Conservation (phyloP, 805 yeast species). For the Nakazawaea wyomingensis region DNA sequence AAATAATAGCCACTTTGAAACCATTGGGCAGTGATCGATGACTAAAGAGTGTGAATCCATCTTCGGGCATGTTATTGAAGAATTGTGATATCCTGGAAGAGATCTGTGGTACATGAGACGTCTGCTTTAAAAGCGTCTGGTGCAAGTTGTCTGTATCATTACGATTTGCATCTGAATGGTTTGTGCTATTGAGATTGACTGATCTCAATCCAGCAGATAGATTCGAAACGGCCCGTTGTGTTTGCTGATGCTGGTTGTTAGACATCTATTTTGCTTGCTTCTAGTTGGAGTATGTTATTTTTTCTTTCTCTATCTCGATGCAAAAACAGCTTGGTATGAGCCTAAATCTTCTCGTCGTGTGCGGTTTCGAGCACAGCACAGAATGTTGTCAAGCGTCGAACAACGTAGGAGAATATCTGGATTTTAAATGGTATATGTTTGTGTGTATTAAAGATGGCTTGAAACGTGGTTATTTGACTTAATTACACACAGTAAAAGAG, state of each 20-base stretch:
- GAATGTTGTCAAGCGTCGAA: no score
- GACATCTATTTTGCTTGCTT: background rate
- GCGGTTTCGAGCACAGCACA: no score
- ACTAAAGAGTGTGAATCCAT: slow-evolving; percentile 81
- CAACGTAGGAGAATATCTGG: no score
- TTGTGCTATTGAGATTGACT: slow-evolving; percentile 33
- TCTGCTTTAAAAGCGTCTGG: slow-evolving; percentile 8
- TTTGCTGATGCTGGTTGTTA: slow-evolving; percentile 10
- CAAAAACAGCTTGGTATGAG: no score
- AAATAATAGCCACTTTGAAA: slow-evolving; percentile 86
- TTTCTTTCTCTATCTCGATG: no score
- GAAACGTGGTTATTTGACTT: no score
- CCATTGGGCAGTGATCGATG: slow-evolving; percentile 92
- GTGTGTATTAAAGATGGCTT: no score
- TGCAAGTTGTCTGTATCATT: slow-evolving; percentile 11
- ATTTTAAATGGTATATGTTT: no score
- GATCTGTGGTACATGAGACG: slow-evolving; percentile 17
- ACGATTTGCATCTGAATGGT: background rate
- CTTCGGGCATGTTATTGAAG: slow-evolving; percentile 69
- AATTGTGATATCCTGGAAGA: slow-evolving; percentile 34
- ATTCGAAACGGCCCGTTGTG: slow-evolving; percentile 32
- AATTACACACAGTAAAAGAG: no score
- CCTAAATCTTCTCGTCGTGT: no score
- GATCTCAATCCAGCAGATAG: slow-evolving; percentile 41
- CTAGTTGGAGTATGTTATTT: background rate